Evolutionary conservation across 805 yeast genomes (phyloP).

Genomic region (Priceomyces castillae): DNA sequence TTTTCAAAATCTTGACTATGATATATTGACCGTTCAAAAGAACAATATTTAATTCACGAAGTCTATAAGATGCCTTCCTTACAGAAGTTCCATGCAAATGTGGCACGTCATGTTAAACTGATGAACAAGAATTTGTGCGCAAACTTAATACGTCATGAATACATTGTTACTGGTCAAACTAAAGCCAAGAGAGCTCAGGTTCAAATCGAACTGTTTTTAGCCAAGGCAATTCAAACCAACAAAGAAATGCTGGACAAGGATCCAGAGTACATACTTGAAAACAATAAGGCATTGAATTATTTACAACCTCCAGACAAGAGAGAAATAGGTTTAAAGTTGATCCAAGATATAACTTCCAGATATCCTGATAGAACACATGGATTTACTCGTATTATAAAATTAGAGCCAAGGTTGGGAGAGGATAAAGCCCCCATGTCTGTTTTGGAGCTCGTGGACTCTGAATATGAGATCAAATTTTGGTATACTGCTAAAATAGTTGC

Average conservation of each 20-base stretch:
- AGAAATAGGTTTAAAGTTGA: conserved; percentile 55
- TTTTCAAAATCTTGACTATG: not conserved
- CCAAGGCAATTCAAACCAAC: conserved; percentile 28
- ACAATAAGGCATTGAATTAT: conserved; percentile 18
- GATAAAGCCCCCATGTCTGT: conserved; percentile 91
- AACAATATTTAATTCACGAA: not conserved
- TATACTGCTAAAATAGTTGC: conserved; percentile 80
- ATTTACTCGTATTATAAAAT: conserved; percentile 76
- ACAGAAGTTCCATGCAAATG: conserved; percentile 41
- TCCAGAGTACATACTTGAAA: conserved; percentile 12
- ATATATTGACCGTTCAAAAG: not conserved
- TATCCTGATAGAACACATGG: conserved; percentile 70
- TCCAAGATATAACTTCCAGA: conserved; percentile 61
- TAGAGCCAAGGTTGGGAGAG: conserved; percentile 79
- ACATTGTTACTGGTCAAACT: conserved; percentile 41
- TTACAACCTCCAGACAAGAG: conserved; percentile 50
- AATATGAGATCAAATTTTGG: conserved; percentile 68
- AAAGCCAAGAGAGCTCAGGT: conserved; percentile 45
- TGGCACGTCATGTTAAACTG: conserved; percentile 42
- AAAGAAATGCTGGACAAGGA: conserved; percentile 16
- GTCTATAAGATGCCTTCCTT: conserved; percentile 35
- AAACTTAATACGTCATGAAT: conserved; percentile 42
- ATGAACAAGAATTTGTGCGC: conserved; percentile 45
- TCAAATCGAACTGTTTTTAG: conserved; percentile 37
- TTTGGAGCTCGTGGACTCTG: conserved; percentile 75